phyloP scores from a whole-genome alignment of 352 stramenopile species.

The Pythium guiyangense region DNA sequence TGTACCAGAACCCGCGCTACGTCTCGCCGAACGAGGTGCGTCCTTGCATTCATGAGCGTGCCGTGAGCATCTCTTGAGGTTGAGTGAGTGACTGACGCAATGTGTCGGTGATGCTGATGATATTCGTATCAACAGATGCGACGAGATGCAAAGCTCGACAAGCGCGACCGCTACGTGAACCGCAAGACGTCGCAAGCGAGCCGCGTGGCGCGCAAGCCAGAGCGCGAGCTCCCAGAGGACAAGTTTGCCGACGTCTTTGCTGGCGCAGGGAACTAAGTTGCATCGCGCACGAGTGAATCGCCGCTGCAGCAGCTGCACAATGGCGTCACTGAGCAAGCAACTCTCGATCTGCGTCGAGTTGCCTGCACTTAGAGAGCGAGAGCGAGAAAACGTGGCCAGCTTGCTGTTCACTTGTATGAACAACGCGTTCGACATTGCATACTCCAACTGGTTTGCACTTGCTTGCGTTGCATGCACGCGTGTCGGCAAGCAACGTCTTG shows the following conservation, averaged over 20 bases:
- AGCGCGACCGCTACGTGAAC: constrained; percentile 90
- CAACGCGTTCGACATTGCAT: background rate
- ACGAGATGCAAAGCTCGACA: constrained; percentile 88
- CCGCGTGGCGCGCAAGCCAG: constrained; percentile 67
- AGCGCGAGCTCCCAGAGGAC: constrained; percentile 67
- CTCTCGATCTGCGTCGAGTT: background rate
- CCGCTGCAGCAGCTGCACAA: background rate
- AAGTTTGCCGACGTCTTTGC: constrained; percentile 87
- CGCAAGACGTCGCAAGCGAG: constrained; percentile 86
- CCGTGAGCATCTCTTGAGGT: no score
- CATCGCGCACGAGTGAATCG: no score
- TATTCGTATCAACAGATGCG: constrained; percentile 25
- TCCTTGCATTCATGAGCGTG: background rate
- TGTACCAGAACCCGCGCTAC: constrained; percentile 98
- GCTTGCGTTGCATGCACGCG: no score
- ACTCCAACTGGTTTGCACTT: background rate
- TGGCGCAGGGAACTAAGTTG: constrained; percentile 29
- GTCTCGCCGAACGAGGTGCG: constrained; percentile 94
- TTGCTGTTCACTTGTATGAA: background rate
- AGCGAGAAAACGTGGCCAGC: background rate
- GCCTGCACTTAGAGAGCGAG: constrained; percentile 1
- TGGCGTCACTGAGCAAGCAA: background rate
- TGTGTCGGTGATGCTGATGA: background rate
- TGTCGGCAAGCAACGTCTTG: no score
- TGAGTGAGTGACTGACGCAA: no score